Percentiles rank a stretch among this genome's conserved stretches.
These are phyloP conservation scores for Fonsecaea nubica DNA, from an alignment of 2,329 filamentous ascomycete genomes.

Conservation along the genomic window DNA sequence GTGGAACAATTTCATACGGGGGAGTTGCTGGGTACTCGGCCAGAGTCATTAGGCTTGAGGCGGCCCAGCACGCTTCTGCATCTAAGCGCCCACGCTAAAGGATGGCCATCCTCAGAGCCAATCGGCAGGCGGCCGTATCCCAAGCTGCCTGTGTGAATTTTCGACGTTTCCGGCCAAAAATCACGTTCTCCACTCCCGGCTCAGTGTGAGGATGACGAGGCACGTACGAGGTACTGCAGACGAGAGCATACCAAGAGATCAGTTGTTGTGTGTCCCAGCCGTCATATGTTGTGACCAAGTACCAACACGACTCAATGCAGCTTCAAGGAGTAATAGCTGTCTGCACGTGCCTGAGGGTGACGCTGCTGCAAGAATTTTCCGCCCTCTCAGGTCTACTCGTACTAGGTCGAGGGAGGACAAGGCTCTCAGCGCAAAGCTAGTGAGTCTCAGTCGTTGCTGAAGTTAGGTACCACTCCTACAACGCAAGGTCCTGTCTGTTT, in stretches of 20 bases:
- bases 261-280: not conserved
- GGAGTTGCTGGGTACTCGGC: not conserved
- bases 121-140: conserved; percentile 13
- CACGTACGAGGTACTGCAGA: not conserved
- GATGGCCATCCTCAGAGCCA: conserved; percentile 1
- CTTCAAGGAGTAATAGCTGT: not conserved
- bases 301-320: not conserved
- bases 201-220: not conserved
- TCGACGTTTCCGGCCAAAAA: conserved; percentile 27
- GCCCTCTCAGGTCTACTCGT: not conserved
- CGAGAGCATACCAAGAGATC: not conserved
- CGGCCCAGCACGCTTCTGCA: conserved; percentile 22
- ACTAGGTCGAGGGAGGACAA: not conserved
- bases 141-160: conserved; percentile 9
- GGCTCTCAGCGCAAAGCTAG: not conserved
- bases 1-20: not conserved
- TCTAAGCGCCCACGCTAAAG: conserved; percentile 29
- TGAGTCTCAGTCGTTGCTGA: not conserved
- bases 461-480: not conserved
- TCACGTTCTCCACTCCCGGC: not conserved
- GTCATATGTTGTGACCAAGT: not conserved
- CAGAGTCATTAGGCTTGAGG: not conserved
- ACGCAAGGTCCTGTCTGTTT: conserved; percentile 5
- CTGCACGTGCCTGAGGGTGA: not conserved
- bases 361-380: not conserved